A percentile compares a stretch with the other conserved stretches of the same genome.
Conservation (phyloP, 345 rosid genomes). For the Murraya paniculata region DNA sequence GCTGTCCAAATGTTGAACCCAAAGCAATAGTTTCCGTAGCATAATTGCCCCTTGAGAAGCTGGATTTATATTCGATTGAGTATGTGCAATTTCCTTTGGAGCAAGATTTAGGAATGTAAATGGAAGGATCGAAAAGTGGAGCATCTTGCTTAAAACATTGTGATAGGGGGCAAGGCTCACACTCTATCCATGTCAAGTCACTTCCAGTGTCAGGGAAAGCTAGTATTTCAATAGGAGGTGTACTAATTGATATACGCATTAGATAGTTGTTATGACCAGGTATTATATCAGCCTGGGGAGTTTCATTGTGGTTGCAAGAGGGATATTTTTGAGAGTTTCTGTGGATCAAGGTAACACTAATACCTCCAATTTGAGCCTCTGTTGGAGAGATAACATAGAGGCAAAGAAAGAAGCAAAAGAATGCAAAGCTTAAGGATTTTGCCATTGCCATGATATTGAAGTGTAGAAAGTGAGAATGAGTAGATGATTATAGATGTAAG, state of each 20-base stretch:
- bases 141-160: constrained; percentile 26
- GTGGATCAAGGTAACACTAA: no score
- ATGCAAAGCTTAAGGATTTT: no score
- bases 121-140: constrained; percentile 39
- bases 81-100: constrained; percentile 21
- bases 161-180: constrained; percentile 15
- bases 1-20: constrained; percentile 33
- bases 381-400: no score
- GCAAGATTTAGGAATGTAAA: constrained; percentile 34
- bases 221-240: constrained; percentile 9
- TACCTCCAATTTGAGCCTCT: no score
- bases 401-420: no score
- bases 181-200: constrained; percentile 16
- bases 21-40: constrained; percentile 44
- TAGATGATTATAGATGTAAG: no score
- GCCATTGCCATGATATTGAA: no score
- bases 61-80: constrained; percentile 25
- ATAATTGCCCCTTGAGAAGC: constrained; percentile 33
- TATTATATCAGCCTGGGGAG: neutral
- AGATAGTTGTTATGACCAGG: neutral
- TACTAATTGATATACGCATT: constrained; percentile 20
- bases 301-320: constrained; percentile 3
- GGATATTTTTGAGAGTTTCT: constrained; percentile 4
- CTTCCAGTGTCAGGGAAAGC: constrained; percentile 19
- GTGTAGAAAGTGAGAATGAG: no score